Percentiles rank a stretch among this genome's conserved stretches.
phyloP scores from a whole-genome alignment of 139 green algal genomes.

The Desmodesmus armatus region DNA sequence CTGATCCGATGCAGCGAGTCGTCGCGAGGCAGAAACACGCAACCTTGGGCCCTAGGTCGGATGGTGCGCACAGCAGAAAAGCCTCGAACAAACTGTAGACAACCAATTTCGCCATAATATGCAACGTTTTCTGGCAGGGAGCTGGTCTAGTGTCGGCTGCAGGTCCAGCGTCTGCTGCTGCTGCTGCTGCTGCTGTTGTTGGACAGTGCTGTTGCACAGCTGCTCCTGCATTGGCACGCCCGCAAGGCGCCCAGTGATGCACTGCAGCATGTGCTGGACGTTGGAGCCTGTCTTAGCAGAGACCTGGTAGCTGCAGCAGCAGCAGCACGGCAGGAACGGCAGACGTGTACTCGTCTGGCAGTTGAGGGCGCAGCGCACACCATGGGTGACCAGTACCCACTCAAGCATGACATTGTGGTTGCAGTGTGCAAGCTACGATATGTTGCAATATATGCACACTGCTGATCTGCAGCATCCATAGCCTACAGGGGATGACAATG shows the following conservation, averaged over 20 bases:
- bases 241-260: conserved; percentile 18
- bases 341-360: not conserved
- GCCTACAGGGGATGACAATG: no score
- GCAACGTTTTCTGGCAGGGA: no score
- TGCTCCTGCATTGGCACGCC: conserved; percentile 17
- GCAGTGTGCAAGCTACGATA: no score
- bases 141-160: not conserved
- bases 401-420: not conserved
- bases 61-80: no score
- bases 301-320: not conserved
- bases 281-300: conserved; percentile 12
- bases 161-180: not conserved
- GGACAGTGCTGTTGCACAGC: not conserved
- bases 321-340: not conserved
- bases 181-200: not conserved
- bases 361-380: not conserved
- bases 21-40: no score
- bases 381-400: not conserved
- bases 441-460: no score
- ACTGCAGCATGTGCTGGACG: not conserved
- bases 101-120: no score
- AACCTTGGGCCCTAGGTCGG: no score
- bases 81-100: no score
- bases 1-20: no score
- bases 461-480: no score